A percentile compares a stretch with the other conserved stretches of the same genome.
phyloP scores from a whole-genome alignment of 331 rosid genomes.

The Ulmus americana region DNA sequence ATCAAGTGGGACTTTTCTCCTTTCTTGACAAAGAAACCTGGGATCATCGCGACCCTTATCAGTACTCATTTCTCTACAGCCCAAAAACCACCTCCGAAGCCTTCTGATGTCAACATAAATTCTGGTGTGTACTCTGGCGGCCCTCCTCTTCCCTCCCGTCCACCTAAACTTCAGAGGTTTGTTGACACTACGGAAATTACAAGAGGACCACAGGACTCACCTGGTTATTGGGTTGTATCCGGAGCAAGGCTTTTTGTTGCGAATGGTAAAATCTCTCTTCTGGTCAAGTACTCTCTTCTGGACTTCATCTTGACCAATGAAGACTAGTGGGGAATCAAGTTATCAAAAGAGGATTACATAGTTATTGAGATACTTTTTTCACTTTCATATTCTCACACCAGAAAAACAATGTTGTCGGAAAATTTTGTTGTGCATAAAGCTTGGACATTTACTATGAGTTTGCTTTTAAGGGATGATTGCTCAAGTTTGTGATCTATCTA shows the following conservation, averaged over 20 bases:
- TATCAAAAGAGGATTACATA: too few relatives aligned
- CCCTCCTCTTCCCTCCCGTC: constrained; percentile 49
- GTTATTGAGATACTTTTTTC: too few relatives aligned
- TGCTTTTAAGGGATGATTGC: too few relatives aligned
- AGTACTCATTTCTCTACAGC: constrained; percentile 59
- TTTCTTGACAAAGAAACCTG: constrained; percentile 42
- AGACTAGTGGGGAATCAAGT: constrained; percentile 33
- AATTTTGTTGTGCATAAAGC: too few relatives aligned
- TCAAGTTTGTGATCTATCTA: too few relatives aligned
- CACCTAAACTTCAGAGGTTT: constrained; percentile 60
- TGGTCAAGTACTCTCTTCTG: constrained; percentile 74
- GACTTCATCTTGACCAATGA: constrained; percentile 56
- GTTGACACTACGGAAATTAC: constrained; percentile 65
- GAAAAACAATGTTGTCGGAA: too few relatives aligned
- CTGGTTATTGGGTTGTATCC: constrained; percentile 82
- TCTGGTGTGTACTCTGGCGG: constrained; percentile 52
- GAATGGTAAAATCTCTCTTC: constrained; percentile 68
- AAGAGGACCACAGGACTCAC: constrained; percentile 75
- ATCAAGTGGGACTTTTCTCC: constrained; percentile 65
- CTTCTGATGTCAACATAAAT: constrained; percentile 51
- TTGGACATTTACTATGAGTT: too few relatives aligned
- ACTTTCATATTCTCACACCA: too few relatives aligned
- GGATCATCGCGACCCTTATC: constrained; percentile 57
- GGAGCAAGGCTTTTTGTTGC: constrained; percentile 69
- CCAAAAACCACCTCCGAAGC: constrained; percentile 53